Conservation (phyloP, 805 yeast genomes). For the Myxozyma neglecta region DNA sequence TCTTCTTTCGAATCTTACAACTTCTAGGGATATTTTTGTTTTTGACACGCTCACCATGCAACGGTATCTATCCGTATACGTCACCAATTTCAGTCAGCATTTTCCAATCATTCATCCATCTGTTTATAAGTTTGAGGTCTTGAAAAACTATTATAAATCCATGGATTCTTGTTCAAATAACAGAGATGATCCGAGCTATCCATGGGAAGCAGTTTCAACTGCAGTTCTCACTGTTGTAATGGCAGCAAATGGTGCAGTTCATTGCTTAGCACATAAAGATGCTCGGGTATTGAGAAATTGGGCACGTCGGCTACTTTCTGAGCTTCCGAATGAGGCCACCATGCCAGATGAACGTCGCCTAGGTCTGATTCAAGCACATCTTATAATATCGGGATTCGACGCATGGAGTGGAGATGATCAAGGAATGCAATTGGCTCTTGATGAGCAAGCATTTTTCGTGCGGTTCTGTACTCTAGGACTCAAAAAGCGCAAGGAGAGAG, state of each 20-base stretch:
- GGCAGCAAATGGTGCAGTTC: conserved; percentile 15
- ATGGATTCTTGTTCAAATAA: not conserved
- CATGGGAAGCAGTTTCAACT: conserved; percentile 15
- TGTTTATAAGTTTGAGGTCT: conserved; percentile 5
- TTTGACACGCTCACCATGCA: conserved; percentile 16
- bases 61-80: conserved; percentile 10
- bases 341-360: conserved; percentile 17
- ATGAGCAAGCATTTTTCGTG: conserved; percentile 19
- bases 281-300: conserved; percentile 13
- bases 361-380: conserved; percentile 10
- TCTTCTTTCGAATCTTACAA: conserved; percentile 3
- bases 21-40: conserved; percentile 1
- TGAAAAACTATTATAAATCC: conserved; percentile 1
- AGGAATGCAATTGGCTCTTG: conserved; percentile 13
- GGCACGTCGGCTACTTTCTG: conserved; percentile 11
- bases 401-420: conserved; percentile 22
- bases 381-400: conserved; percentile 13
- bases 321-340: conserved; percentile 10
- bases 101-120: conserved; percentile 17
- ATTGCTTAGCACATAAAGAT: conserved; percentile 10
- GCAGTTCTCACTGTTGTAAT: conserved; percentile 8
- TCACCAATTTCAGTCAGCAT: conserved; percentile 8
- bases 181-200: not conserved
- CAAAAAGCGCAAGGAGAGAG: conserved; percentile 8
- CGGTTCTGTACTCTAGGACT: conserved; percentile 11